Evolutionary conservation across 1,284 basidiomycete genomes (phyloP), one percentile per base, ranked within the genome.

Genomic region (Thecaphora thlaspeos): DNA sequence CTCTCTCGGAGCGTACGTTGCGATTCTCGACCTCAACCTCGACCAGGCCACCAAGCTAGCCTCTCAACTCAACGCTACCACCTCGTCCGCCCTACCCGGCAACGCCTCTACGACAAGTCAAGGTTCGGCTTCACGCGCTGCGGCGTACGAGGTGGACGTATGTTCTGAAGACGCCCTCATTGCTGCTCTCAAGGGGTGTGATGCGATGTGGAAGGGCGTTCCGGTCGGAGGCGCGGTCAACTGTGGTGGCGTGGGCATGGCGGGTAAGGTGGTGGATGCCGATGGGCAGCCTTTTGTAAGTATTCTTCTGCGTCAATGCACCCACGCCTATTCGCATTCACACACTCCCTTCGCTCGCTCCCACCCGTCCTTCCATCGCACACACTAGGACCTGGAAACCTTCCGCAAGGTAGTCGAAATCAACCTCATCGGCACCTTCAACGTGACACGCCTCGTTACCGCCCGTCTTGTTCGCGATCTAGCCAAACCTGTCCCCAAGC

Each of bases 201-300:
- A 75, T 39, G 18, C 47, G 19, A n/a, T 51, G 4, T 78, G 71
- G 68, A 43, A 62, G 2, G 47, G 43, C 0, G 39, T 54, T 3
- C 43, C 32, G 1, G 73, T 78, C 19, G 79, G 76, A 1, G 79
- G 79, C 0, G 71, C 75, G 7, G 68, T 79, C 14, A 75, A 79
- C 48, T 73, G 71, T 26, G 79, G 71, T 2, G 79, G 79, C 0
- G 71, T 79, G 0, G 77, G 67, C 4, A 77, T 77, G 72, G 76
- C 63, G 1, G 78, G 75, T 12, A 79, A 78, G 58, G 77, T 63
- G 4, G 55, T 79, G 23, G 46, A 61, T 11, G 55, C 58, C 22
- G 72, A 75, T 1, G 76, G 78, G 7, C 39, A 63, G 26, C 78
- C 79, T 0, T 78, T 70, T 30, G 50, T 50, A 12, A 50, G 41